phyloP scores from a whole-genome alignment of 306 rosid species.

The Elaeagnus macrophylla region DNA sequence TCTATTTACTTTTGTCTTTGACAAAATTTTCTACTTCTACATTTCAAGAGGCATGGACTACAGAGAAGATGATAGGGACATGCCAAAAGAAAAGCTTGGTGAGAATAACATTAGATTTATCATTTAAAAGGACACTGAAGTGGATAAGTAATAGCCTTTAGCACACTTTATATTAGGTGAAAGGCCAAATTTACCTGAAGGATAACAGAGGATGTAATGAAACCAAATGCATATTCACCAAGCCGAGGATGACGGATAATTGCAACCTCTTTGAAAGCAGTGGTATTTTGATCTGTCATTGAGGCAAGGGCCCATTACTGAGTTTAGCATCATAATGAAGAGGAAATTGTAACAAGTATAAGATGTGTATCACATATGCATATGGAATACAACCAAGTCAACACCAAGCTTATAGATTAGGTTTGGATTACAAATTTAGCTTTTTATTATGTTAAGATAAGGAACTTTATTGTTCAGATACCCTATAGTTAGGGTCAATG shows the following conservation, averaged over 20 bases:
- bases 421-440: not conserved
- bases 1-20: no score
- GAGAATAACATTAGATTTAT: no score
- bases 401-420: not conserved
- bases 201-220: constrained; percentile 40
- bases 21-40: no score
- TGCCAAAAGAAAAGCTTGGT: no score
- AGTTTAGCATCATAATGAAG: not conserved
- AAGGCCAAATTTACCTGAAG: constrained; percentile 33
- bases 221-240: constrained; percentile 53
- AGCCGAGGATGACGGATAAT: constrained; percentile 44
- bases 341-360: not conserved
- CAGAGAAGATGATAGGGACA: no score
- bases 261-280: constrained; percentile 51
- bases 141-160: no score
- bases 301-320: not conserved
- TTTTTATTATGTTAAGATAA: no score
- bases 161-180: not conserved
- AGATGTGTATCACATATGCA: constrained; percentile 2
- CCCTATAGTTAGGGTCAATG: no score
- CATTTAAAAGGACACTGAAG: no score
- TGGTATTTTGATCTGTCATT: constrained; percentile 41
- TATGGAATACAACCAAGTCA: not conserved
- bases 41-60: no score
- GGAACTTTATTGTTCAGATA: no score